These are phyloP conservation scores for Botrytis paeoniae DNA, from an alignment of 2,329 filamentous ascomycete species.

Conservation along the genomic window DNA sequence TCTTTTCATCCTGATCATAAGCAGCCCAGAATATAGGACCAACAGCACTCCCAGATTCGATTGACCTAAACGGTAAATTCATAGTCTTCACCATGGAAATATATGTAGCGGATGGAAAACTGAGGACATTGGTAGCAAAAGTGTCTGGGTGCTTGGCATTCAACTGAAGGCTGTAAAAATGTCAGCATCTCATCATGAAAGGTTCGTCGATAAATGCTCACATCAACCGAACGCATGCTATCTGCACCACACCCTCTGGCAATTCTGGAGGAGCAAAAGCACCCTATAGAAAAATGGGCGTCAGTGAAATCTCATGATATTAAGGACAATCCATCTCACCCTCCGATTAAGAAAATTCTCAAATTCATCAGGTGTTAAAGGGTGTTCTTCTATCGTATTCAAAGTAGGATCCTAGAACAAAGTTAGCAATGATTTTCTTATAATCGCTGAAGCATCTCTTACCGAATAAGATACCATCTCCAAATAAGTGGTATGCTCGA, in stretches of 20 bases:
- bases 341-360: constrained; percentile 37
- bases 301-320: constrained; percentile 20
- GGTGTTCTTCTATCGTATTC: constrained; percentile 36
- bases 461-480: constrained; percentile 38
- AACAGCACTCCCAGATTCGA: constrained; percentile 58
- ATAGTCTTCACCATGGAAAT: constrained; percentile 54
- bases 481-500: constrained; percentile 34
- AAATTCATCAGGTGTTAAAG: constrained; percentile 36
- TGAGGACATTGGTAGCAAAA: constrained; percentile 54
- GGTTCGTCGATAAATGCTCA: constrained; percentile 16
- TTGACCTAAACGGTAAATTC: constrained; percentile 53
- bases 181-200: not conserved
- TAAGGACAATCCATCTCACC: constrained; percentile 21
- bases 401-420: constrained; percentile 31
- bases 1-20: constrained; percentile 53
- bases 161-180: constrained; percentile 27
- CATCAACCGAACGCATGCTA: constrained; percentile 29
- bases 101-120: constrained; percentile 50
- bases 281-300: constrained; percentile 26
- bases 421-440: not conserved
- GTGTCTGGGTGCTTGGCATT: constrained; percentile 56
- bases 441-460: constrained; percentile 6
- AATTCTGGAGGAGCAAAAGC: constrained; percentile 33
- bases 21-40: constrained; percentile 62
- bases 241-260: constrained; percentile 29